Percentiles rank a stretch among this genome's conserved stretches.
These are phyloP conservation scores for Paxillus ammoniavirescens DNA, from an alignment of 768 basidiomycete genomes.

Conservation along the genomic window DNA sequence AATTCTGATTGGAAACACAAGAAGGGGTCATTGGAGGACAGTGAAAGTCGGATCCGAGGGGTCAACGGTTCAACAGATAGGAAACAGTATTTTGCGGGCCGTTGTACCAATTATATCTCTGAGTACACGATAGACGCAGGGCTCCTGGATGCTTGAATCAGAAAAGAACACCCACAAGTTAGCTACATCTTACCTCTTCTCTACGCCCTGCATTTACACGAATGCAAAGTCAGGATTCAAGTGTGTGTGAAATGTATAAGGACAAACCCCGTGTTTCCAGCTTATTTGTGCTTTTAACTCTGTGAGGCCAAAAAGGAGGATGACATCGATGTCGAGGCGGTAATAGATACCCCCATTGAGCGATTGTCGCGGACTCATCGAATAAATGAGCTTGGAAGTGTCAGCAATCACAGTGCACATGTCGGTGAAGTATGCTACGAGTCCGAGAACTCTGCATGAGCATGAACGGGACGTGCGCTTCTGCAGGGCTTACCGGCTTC, in stretches of 20 bases:
- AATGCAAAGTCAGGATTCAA: not conserved
- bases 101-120: too few species aligned
- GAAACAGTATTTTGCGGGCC: not conserved
- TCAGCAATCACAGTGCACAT: constrained; percentile 4
- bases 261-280: constrained; percentile 35
- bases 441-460: not conserved
- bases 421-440: constrained; percentile 4
- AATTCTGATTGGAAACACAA: too few species aligned
- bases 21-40: too few species aligned
- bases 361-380: not conserved
- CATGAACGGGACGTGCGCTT: too few species aligned
- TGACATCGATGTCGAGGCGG: constrained; percentile 27
- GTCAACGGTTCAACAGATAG: not conserved
- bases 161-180: not conserved
- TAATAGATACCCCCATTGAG: constrained; percentile 10
- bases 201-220: not conserved
- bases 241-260: not conserved
- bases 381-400: constrained; percentile 8
- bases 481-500: constrained; percentile 7
- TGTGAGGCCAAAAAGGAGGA: constrained; percentile 41
- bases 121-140: constrained; percentile 5
- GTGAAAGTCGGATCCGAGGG: too few species aligned
- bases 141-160: not conserved
- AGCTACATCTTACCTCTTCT: constrained; percentile 2
- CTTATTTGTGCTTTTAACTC: constrained; percentile 45